Percentiles rank a stretch among this genome's conserved stretches.
phyloP scores from a whole-genome alignment of 2,329 filamentous ascomycete genomes.

The Fusarium sp. region DNA sequence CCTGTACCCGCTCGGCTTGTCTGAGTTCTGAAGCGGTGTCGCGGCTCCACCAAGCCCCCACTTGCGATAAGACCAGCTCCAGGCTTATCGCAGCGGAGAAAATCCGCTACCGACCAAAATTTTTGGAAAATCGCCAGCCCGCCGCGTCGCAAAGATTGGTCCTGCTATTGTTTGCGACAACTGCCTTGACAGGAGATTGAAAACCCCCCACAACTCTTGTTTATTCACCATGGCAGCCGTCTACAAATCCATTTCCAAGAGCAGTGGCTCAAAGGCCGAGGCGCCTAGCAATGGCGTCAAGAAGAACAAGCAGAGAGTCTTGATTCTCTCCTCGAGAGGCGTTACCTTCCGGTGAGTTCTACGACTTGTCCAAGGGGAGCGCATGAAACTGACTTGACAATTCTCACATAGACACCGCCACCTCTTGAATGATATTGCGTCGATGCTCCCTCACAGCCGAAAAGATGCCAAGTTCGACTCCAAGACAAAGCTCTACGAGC shows the following conservation, averaged over 20 bases:
- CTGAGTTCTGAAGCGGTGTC: slow-evolving; percentile 33
- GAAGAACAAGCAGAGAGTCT: slow-evolving; percentile 80
- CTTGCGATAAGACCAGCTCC: slow-evolving; percentile 44
- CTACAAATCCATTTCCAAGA: slow-evolving; percentile 79
- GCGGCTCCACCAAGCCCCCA: slow-evolving; percentile 33
- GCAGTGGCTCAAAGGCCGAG: slow-evolving; percentile 61
- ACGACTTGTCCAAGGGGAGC: background rate
- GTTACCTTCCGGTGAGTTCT: slow-evolving; percentile 81
- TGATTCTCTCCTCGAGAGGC: slow-evolving; percentile 92
- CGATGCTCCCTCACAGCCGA: slow-evolving; percentile 89
- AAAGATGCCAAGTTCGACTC: slow-evolving; percentile 98
- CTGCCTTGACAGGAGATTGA: slow-evolving; percentile 10
- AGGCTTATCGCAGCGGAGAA: slow-evolving; percentile 47
- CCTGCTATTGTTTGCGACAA: slow-evolving; percentile 24
- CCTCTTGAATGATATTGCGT: slow-evolving; percentile 87
- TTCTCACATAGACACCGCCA: slow-evolving; percentile 80
- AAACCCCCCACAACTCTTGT: slow-evolving; percentile 18
- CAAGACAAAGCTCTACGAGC: slow-evolving; percentile 85
- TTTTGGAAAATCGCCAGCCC: slow-evolving; percentile 42
- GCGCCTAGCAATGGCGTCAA: slow-evolving; percentile 61
- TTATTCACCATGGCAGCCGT: slow-evolving; percentile 70
- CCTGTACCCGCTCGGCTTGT: slow-evolving; percentile 19
- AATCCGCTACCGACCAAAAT: slow-evolving; percentile 44
- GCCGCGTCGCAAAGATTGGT: slow-evolving; percentile 37
- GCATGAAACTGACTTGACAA: slow-evolving; percentile 31